Evolutionary conservation across 2,329 filamentous ascomycete genomes (phyloP).

Genomic region (Beauveria caledonica): DNA sequence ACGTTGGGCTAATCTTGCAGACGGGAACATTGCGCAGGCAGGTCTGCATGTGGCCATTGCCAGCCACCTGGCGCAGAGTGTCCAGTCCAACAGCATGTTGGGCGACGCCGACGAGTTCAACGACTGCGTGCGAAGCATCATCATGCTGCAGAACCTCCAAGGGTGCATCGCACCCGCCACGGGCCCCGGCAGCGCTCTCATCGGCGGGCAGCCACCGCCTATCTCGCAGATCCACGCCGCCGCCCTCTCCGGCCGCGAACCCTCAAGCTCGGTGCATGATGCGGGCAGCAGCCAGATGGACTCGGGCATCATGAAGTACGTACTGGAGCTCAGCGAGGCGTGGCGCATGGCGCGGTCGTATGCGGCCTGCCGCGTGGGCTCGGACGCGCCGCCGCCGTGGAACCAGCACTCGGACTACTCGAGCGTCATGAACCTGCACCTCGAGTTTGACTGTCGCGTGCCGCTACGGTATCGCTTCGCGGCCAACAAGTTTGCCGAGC

Average conservation of each 20-base stretch:
- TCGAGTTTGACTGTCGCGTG: constrained; percentile 44
- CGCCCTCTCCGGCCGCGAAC: neutral
- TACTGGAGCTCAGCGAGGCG: constrained; percentile 34
- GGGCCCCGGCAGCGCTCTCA: constrained; percentile 1
- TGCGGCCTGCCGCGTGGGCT: constrained; percentile 35
- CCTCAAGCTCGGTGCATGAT: neutral
- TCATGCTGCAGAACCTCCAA: constrained; percentile 34
- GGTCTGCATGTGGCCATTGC: constrained; percentile 19
- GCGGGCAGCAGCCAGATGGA: constrained; percentile 15
- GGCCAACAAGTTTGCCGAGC: constrained; percentile 36
- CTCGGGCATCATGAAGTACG: constrained; percentile 37
- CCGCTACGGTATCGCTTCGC: constrained; percentile 43
- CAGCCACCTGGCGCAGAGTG: constrained; percentile 16
- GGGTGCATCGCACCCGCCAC: constrained; percentile 19
- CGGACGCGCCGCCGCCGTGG: constrained; percentile 32
- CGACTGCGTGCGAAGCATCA: constrained; percentile 33
- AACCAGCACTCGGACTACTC: constrained; percentile 44
- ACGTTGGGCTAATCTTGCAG: constrained; percentile 9
- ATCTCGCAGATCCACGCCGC: constrained; percentile 12
- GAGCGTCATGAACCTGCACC: constrained; percentile 38
- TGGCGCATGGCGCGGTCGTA: constrained; percentile 41
- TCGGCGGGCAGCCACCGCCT: constrained; percentile 7
- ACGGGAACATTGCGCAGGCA: constrained; percentile 18
- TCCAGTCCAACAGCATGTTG: constrained; percentile 14
- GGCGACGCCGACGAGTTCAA: constrained; percentile 17